These are phyloP conservation scores for Sporobolomyces roseus DNA, from an alignment of 768 basidiomycete genomes.

Conservation along the genomic window DNA sequence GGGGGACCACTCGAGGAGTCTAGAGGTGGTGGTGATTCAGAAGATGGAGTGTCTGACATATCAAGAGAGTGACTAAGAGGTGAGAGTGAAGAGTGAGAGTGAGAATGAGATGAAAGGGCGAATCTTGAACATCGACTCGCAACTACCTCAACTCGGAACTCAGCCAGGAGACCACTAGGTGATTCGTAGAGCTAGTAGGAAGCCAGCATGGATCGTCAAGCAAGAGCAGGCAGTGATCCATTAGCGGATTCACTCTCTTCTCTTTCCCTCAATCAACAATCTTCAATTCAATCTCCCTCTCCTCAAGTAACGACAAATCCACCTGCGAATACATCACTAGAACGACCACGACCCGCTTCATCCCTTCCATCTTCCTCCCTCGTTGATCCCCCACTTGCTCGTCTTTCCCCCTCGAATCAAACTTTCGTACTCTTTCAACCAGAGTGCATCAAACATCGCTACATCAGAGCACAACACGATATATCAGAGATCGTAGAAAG, in stretches of 20 bases:
- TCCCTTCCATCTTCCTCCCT: too few relatives aligned
- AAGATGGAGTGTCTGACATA: background rate
- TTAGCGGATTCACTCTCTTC: too few relatives aligned
- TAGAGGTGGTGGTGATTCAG: background rate
- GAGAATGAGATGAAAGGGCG: too few relatives aligned
- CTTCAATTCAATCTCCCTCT: slow-evolving; percentile 1
- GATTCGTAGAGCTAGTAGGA: too few relatives aligned
- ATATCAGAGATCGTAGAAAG: slow-evolving; percentile 77
- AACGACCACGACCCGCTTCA: too few relatives aligned
- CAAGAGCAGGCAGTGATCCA: too few relatives aligned
- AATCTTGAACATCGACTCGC: too few relatives aligned
- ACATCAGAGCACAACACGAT: slow-evolving; percentile 67
- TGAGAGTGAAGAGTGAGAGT: background rate
- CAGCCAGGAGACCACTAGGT: too few relatives aligned
- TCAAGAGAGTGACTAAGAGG: background rate
- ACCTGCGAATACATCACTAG: background rate
- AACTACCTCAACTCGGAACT: too few relatives aligned
- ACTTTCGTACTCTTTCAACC: slow-evolving; percentile 36
- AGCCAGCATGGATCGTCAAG: too few relatives aligned
- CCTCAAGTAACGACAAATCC: background rate
- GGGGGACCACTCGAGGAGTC: too few relatives aligned
- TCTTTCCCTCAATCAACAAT: background rate
- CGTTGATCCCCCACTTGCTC: background rate
- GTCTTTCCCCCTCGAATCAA: background rate
- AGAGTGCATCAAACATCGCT: slow-evolving; percentile 24